Percentiles rank a stretch among this genome's conserved stretches.
Conservation (phyloP, 2,329 filamentous ascomycete species). For the Venturiaceae sp. region DNA sequence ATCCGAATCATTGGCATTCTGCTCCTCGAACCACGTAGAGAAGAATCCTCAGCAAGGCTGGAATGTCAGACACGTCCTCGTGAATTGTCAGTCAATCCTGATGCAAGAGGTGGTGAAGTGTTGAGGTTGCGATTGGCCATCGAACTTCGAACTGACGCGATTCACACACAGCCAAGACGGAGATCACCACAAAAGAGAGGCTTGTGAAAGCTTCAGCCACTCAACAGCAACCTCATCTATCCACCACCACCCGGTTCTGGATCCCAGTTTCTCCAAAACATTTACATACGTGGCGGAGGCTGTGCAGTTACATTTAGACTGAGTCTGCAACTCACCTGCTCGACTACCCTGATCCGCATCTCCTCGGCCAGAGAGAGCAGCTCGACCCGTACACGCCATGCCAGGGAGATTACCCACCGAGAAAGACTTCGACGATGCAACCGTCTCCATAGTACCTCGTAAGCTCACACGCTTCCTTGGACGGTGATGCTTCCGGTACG, state of each 20-base stretch:
- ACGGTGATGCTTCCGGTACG: not conserved
- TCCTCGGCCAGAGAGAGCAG: not conserved
- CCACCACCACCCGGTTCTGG: no score
- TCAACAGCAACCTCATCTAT: not conserved
- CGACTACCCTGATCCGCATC: not conserved
- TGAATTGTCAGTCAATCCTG: no score
- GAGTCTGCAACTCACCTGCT: not conserved
- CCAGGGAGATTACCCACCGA: constrained; percentile 32
- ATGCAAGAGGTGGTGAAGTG: no score
- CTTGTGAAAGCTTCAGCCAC: no score
- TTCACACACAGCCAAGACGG: not conserved
- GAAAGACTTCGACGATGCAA: constrained; percentile 31
- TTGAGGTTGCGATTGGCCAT: not conserved
- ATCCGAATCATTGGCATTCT: no score
- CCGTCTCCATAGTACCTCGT: constrained; percentile 35
- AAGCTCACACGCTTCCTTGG: constrained; percentile 17
- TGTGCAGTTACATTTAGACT: not conserved
- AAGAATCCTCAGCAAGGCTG: no score
- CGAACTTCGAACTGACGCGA: no score
- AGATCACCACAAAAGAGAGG: not conserved
- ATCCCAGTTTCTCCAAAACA: not conserved
- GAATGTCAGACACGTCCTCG: no score
- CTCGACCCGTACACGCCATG: constrained; percentile 15
- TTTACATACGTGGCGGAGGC: not conserved
- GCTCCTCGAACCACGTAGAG: no score